Conservation (phyloP, 345 rosid genomes). For the Trapa bicornis region DNA sequence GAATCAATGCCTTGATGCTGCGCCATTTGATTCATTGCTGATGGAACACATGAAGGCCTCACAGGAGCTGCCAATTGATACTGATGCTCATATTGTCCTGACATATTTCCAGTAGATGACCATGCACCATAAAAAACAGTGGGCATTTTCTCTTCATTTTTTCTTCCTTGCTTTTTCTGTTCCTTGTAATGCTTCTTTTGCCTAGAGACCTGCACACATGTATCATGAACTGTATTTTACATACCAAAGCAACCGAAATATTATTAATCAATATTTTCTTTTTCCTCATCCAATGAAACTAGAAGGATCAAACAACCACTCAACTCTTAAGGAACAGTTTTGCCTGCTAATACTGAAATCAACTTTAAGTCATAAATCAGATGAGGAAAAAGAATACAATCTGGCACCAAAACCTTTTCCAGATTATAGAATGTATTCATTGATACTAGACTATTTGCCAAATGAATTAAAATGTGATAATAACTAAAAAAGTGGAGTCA, state of each 20-base stretch:
- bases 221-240: slow-evolving; percentile 5
- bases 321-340: not conserved
- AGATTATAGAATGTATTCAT: not conserved
- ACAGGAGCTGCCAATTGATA: slow-evolving; percentile 26
- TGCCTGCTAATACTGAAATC: not conserved
- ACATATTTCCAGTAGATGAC: slow-evolving; percentile 26
- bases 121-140: slow-evolving; percentile 31
- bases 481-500: no score
- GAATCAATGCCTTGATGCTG: slow-evolving; percentile 38
- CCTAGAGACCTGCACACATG: slow-evolving; percentile 33
- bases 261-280: not conserved
- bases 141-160: slow-evolving; percentile 22
- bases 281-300: no score
- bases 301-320: not conserved
- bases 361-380: not conserved
- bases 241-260: not conserved
- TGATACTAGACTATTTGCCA: not conserved
- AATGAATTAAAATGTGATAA: not conserved
- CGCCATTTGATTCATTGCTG: slow-evolving; percentile 35
- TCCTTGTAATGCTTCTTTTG: slow-evolving; percentile 37
- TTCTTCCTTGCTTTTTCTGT: slow-evolving; percentile 29
- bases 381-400: no score
- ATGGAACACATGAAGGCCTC: slow-evolving; percentile 22
- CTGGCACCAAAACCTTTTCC: no score
- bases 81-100: slow-evolving; percentile 29